Evolutionary conservation across 768 basidiomycete genomes (phyloP).

Genomic region (Hemileccinum impolitum): DNA sequence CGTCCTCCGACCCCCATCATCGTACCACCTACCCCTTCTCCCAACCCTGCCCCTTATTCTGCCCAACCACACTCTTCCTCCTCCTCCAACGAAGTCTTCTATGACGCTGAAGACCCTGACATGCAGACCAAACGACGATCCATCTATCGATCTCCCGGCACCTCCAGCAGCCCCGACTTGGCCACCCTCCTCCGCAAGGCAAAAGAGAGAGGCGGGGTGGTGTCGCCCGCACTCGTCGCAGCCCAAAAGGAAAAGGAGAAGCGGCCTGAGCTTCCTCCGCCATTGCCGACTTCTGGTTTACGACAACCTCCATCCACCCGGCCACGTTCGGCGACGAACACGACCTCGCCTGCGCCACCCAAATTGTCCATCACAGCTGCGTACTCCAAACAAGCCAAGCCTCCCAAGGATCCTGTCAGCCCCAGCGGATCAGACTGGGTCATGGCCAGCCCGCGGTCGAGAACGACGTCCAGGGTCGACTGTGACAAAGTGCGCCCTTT

Average conservation of each 20-base stretch:
- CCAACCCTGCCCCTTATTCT: constrained; percentile 28
- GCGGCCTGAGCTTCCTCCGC: constrained; percentile 41
- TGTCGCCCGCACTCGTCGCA: constrained; percentile 31
- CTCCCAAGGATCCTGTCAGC: constrained; percentile 30
- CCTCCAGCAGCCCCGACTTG: constrained; percentile 88
- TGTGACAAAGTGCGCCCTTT: constrained; percentile 44
- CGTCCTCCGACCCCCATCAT: constrained; percentile 61
- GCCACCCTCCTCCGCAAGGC: constrained; percentile 84
- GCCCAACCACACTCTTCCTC: constrained; percentile 35
- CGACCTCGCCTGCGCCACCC: constrained; percentile 30
- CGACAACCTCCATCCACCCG: constrained; percentile 32
- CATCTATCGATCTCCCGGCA: constrained; percentile 85
- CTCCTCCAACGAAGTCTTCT: constrained; percentile 56
- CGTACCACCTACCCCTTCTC: constrained; percentile 68
- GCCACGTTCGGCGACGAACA: constrained; percentile 42
- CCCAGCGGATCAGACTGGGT: constrained; percentile 45
- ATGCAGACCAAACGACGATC: constrained; percentile 75
- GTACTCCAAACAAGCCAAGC: constrained; percentile 21
- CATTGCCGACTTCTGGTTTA: constrained; percentile 24
- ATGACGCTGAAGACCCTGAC: constrained; percentile 64
- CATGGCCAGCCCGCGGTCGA: constrained; percentile 42
- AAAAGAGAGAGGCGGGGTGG: constrained; percentile 58
- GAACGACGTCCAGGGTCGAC: constrained; percentile 41
- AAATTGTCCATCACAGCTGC: constrained; percentile 35
- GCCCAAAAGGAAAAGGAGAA: constrained; percentile 31